Base-by-base conservation (phyloP, 1,284 basidiomycete species). In the Anthracocystis panici-leucophaei region DNA sequence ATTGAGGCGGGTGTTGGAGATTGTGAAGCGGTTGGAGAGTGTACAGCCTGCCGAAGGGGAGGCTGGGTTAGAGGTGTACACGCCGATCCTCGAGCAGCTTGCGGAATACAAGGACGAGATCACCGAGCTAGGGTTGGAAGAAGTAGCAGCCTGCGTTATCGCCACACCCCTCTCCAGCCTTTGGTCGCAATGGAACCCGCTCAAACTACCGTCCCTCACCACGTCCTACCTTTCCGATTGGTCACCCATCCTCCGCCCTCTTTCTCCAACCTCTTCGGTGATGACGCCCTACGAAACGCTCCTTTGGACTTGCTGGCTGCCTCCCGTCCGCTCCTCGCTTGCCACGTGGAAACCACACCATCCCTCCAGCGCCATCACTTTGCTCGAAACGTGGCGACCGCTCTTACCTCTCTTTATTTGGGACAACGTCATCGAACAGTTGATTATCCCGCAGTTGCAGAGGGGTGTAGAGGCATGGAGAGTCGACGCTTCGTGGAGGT, bases 251-350 rank as follows among this genome's bases (percentile, higher is more conserved):
- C 87, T 93, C 49, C 90, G 89, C 77, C 88, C 92, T 18, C 3
- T 44, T 20, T 9, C 38, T 20, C 5, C 27, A 23, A 18, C 68
- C 5, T 18, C 31, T 3, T 10, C 52, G 11, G 56, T 88, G 0
- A 99, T 99, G 97, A 95, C 95, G 6, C 92, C 97, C 0, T 99
- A 93, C 85, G 96, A 99, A 84, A 92, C 92, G 62, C 87, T 99
- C 21, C 87, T 99, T 18, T 99, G 96, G 95, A 92, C 92, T 70
- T 88, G 92, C 8, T 99, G 95, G 96, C 87, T 99, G 25, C 97
- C 97, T 0, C 92, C 90, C 85, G 91, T 99, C n/a, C 91, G 97
- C 31, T 92, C 92, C 0, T 89, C 90, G 5, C 44, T 69, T 77
- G 90, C 97, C 85, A 91, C 93, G 21, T 99, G 97, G 96, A 88